A percentile compares a stretch with the other conserved stretches of the same genome.
Evolutionary conservation across 2,329 filamentous ascomycete species (phyloP).

Genomic region (Aspergillus arachidicola): DNA sequence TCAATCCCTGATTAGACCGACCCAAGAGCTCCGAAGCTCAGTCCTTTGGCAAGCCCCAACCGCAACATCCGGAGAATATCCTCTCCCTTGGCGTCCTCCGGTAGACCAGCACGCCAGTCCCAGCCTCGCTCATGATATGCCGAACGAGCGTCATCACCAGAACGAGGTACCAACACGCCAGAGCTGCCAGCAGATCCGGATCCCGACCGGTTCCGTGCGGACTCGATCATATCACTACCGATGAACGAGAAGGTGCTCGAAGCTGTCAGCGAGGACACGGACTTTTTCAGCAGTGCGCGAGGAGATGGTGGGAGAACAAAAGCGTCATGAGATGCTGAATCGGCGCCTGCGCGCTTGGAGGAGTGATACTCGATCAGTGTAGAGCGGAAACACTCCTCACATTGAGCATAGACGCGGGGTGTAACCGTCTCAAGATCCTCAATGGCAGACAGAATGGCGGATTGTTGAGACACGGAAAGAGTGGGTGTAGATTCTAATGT

Average conservation of each 20-base stretch:
- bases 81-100: conserved; percentile 60
- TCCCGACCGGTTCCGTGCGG: conserved; percentile 36
- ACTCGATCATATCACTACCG: conserved; percentile 70
- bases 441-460: conserved; percentile 72
- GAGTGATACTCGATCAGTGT: conserved; percentile 72
- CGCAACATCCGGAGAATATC: conserved; percentile 75
- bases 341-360: conserved; percentile 41
- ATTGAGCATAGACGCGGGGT: conserved; percentile 70
- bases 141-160: conserved; percentile 26
- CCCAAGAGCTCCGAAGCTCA: conserved; percentile 50
- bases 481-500: conserved; percentile 55
- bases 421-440: conserved; percentile 79
- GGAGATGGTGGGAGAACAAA: conserved; percentile 53
- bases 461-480: conserved; percentile 73
- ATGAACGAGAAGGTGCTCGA: conserved; percentile 69
- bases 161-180: conserved; percentile 48
- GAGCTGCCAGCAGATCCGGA: conserved; percentile 57
- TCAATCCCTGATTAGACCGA: conserved; percentile 16
- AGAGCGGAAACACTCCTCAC: conserved; percentile 76
- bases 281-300: conserved; percentile 68
- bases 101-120: conserved; percentile 69
- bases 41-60: conserved; percentile 71
- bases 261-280: conserved; percentile 57
- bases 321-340: conserved; percentile 20
- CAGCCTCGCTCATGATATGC: conserved; percentile 59